Base-by-base conservation (phyloP, 2,329 filamentous ascomycete genomes). In the Endoconidiophora polonica region DNA sequence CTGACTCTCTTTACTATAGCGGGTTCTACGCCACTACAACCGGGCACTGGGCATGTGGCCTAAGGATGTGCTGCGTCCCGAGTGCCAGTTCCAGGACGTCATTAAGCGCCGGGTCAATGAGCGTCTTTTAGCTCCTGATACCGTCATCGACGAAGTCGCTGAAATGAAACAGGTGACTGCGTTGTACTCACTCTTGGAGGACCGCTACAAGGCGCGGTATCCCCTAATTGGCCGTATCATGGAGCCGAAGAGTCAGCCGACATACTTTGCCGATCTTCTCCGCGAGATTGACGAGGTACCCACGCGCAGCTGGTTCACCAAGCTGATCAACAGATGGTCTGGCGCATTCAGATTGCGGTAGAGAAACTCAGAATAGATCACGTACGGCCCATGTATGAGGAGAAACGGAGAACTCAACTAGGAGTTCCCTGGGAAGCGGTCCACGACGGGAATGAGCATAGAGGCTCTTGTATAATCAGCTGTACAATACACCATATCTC, bases 201-300 rank as follows among this genome's bases (percentile, higher is more conserved):
- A 81, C 61, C 69, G 75, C 42, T 81, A 77, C 61, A 69, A 67
- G 59, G 69, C 66, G 48, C 44, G 43, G 20, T 53, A 53, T 37
- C 51, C 51, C 20, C 26, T 53, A 20, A 44, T 49, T 6, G 51
- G 51, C 23, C 43, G 47, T 22, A 63, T 81, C 41, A 63, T 81
- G 52, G 62, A 67, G 48, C 79, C 79, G 12, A 70, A 68, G 59
- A 79, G 75, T 58, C 76, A 81, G 56, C 79, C 79, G 37, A 73
- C 70, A 0, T 79, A 83, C 60, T 83, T 79, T 58, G 61, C 66
- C 18, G 73, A 80, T 55, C 61, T 83, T 26, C 60, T 81, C 1
- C 67, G 64, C 48, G 79, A 83, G 60, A 68, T 83, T 22, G 74
- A 81, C 36, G 74, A 74, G 56, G 78, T 75, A 3, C 79, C 79